These are phyloP conservation scores for Fusarium citri DNA, from an alignment of 2,329 filamentous ascomycete species.

Conservation along the genomic window DNA sequence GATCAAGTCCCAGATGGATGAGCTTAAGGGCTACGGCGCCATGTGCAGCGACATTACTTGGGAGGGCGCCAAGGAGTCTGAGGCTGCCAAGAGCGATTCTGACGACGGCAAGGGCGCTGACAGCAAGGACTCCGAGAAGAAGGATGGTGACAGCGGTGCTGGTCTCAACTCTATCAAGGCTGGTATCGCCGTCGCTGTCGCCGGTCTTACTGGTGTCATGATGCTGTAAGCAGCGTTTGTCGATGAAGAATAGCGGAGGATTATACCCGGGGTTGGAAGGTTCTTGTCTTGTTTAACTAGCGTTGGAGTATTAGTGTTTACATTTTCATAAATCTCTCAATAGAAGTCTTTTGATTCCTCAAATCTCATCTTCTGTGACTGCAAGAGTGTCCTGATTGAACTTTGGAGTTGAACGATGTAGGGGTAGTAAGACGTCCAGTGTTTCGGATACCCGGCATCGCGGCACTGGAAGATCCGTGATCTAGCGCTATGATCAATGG, in stretches of 20 bases:
- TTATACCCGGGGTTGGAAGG: not conserved
- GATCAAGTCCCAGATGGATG: constrained; percentile 19
- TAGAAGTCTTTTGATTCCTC: not conserved
- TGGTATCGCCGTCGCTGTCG: constrained; percentile 12
- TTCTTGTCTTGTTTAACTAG: constrained; percentile 1
- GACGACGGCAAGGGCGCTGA: not conserved
- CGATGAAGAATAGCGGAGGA: not conserved
- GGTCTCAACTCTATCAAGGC: constrained; percentile 23
- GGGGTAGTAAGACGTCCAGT: not conserved
- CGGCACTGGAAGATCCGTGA: not conserved
- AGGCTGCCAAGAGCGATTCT: constrained; percentile 6
- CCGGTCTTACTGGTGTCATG: constrained; percentile 32
- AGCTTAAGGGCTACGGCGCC: not conserved
- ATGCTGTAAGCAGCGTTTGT: constrained; percentile 13
- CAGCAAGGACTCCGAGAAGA: constrained; percentile 9
- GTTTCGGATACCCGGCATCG: not conserved
- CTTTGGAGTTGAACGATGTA: not conserved
- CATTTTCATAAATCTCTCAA: not conserved
- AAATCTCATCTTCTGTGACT: too few species aligned
- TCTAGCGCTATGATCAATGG: not conserved
- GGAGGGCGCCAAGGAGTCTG: constrained; percentile 20
- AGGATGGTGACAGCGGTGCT: constrained; percentile 12
- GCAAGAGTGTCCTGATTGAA: not conserved
- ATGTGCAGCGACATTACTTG: constrained; percentile 25
- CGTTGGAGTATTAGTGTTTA: constrained; percentile 5